A percentile compares a stretch with the other conserved stretches of the same genome.
These are phyloP conservation scores for Rutstroemia sp. DNA, from an alignment of 2,329 filamentous ascomycete genomes.

Conservation along the genomic window DNA sequence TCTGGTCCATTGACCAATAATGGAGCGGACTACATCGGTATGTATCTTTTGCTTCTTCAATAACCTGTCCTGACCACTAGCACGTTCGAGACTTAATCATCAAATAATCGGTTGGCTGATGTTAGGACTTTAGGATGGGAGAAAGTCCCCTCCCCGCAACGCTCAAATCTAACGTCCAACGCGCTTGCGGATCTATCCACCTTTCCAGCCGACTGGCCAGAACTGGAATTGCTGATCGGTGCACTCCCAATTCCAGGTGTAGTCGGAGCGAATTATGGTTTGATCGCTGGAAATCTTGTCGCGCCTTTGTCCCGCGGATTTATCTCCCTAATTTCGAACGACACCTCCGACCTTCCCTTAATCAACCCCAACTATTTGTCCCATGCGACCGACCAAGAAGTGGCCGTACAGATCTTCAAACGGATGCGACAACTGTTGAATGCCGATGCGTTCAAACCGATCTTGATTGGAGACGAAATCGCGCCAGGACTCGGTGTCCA, in stretches of 20 bases:
- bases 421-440: not conserved
- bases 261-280: not conserved
- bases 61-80: no score
- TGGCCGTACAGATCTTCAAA: slow-evolving; percentile 2
- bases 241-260: not conserved
- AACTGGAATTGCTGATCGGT: slow-evolving; percentile 1
- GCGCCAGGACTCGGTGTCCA: not conserved
- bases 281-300: not conserved
- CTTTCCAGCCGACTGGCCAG: slow-evolving; percentile 25
- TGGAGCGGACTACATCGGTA: slow-evolving; percentile 1
- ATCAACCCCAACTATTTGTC: slow-evolving; percentile 1
- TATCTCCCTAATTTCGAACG: not conserved
- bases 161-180: slow-evolving; percentile 27
- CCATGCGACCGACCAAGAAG: slow-evolving; percentile 1
- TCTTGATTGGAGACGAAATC: not conserved
- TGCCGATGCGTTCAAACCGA: not conserved
- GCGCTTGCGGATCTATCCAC: slow-evolving; percentile 32
- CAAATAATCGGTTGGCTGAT: not conserved
- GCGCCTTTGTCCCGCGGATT: not conserved
- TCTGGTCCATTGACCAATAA: not conserved
- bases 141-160: slow-evolving; percentile 11
- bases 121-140: not conserved
- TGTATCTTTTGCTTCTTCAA: not conserved
- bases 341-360: not conserved
- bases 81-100: not conserved